These are phyloP conservation scores for Andrographis paniculata DNA, from an alignment of 305 asterid genomes.

Conservation along the genomic window DNA sequence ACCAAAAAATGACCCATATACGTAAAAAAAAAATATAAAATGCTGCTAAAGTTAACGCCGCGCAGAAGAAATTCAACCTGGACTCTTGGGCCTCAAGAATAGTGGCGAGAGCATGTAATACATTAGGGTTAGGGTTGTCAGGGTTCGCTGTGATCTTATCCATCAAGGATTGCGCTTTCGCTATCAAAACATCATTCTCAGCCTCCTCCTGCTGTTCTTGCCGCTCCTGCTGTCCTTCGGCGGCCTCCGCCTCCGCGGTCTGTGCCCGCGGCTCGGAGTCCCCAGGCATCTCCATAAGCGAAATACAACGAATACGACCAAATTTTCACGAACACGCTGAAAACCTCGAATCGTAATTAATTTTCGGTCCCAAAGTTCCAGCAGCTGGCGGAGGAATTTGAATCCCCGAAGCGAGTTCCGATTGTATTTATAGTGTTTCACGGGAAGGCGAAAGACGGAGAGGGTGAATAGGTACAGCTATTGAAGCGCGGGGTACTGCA, in stretches of 20 bases:
- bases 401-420: slow-evolving; percentile 12
- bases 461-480: slow-evolving; percentile 19
- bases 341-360: background rate
- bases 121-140: slow-evolving; percentile 77
- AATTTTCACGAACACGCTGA: slow-evolving; percentile 7
- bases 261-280: slow-evolving; percentile 27
- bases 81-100: slow-evolving; percentile 77
- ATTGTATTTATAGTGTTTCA: slow-evolving; percentile 20
- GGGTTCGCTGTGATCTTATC: slow-evolving; percentile 68
- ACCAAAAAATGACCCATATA: too few relatives aligned
- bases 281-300: slow-evolving; percentile 29
- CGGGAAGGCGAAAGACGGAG: slow-evolving; percentile 14
- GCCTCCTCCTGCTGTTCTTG: slow-evolving; percentile 40
- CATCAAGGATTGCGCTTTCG: slow-evolving; percentile 62
- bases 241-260: slow-evolving; percentile 26
- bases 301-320: slow-evolving; percentile 6
- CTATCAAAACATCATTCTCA: slow-evolving; percentile 51
- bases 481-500: slow-evolving; percentile 29
- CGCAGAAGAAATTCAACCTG: slow-evolving; percentile 34
- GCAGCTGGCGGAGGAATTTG: slow-evolving; percentile 16
- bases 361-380: slow-evolving; percentile 3
- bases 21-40: background rate
- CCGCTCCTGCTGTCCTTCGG: slow-evolving; percentile 25
- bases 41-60: background rate
- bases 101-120: slow-evolving; percentile 78